Percentiles rank a stretch among this genome's conserved stretches.
phyloP scores from a whole-genome alignment of 176 grass and related monocot genomes.

The Puccinellia tenuiflora region DNA sequence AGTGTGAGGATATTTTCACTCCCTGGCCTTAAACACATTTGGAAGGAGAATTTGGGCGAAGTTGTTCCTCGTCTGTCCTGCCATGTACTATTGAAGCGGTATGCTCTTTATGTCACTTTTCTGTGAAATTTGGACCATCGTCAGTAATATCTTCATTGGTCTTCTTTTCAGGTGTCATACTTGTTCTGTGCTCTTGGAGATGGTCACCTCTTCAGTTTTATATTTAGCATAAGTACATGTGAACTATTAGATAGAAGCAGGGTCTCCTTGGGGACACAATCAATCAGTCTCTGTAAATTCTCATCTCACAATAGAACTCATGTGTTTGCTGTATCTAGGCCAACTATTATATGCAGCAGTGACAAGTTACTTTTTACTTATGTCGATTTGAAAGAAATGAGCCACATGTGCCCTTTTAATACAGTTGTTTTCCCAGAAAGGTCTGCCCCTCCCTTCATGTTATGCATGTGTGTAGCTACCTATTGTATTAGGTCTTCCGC shows the following conservation, averaged over 20 bases:
- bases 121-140: not conserved
- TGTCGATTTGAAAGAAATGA: constrained; percentile 97
- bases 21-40: constrained; percentile 61
- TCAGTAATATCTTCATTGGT: not conserved
- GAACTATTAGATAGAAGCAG: constrained; percentile 77
- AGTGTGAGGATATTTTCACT: constrained; percentile 92
- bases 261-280: constrained; percentile 86
- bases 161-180: constrained; percentile 63
- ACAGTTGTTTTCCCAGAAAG: constrained; percentile 88
- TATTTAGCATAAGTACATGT: constrained; percentile 58
- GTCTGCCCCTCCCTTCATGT: constrained; percentile 18
- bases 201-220: constrained; percentile 85
- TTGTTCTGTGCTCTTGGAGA: constrained; percentile 94
- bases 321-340: constrained; percentile 91
- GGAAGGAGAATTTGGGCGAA: constrained; percentile 76
- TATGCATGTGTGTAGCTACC: not conserved
- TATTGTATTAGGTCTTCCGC: not conserved
- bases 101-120: constrained; percentile 33
- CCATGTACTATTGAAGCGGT: constrained; percentile 86
- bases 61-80: constrained; percentile 87
- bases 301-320: constrained; percentile 77
- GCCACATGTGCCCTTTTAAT: constrained; percentile 94
- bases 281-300: constrained; percentile 85
- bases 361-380: constrained; percentile 97
- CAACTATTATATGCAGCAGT: constrained; percentile 92